phyloP scores from a whole-genome alignment of 441 rosid genomes.

The Metrosideros polymorpha region DNA sequence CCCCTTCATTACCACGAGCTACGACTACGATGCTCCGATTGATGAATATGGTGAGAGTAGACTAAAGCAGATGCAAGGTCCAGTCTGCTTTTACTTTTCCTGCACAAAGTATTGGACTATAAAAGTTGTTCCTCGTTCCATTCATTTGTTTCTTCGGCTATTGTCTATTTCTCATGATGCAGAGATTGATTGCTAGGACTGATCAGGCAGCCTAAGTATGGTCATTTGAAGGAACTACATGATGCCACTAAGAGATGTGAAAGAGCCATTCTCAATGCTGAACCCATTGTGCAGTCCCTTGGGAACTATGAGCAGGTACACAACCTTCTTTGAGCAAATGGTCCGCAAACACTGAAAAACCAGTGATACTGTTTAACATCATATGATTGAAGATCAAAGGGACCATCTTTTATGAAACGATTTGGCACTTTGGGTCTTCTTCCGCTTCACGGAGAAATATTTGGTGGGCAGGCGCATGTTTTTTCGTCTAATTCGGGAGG shows the following conservation, averaged over 20 bases:
- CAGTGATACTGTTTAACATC: background rate
- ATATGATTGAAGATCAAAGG: background rate
- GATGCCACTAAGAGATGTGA: constrained; percentile 26
- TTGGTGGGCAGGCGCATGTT: constrained; percentile 21
- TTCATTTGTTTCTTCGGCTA: background rate
- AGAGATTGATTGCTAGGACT: constrained; percentile 15
- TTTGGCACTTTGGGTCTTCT: background rate
- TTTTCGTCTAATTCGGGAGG: constrained; percentile 18
- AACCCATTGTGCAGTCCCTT: constrained; percentile 8
- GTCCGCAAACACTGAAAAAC: background rate
- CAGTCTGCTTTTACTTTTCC: background rate
- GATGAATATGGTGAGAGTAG: constrained; percentile 32
- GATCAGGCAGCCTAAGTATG: constrained; percentile 32
- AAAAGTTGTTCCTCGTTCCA: background rate
- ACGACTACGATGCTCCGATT: constrained; percentile 40
- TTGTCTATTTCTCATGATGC: background rate
- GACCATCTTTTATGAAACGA: background rate
- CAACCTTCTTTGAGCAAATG: background rate
- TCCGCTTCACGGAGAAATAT: background rate
- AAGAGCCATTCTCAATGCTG: constrained; percentile 16
- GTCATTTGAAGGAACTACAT: constrained; percentile 29
- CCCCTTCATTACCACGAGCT: constrained; percentile 34
- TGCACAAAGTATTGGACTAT: background rate
- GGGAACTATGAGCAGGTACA: constrained; percentile 28
- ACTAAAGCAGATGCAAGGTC: background rate